Base-by-base conservation (phyloP, 116 monocot species). In the Iris pallida region DNA sequence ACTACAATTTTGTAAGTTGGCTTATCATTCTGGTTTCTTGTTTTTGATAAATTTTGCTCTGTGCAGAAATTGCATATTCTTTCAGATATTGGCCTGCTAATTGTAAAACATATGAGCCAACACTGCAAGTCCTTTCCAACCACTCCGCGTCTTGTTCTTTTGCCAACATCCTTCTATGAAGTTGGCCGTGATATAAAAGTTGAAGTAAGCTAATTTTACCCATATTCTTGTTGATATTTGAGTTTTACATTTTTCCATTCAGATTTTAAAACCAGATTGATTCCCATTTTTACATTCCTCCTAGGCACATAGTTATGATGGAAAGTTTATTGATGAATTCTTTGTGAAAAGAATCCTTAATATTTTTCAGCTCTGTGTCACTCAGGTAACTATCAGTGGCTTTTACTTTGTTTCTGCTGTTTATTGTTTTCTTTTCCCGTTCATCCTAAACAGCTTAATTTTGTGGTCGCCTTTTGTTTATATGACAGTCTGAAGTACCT, bases 161-260 rank as follows among this genome's bases (percentile, higher is more conserved):
- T 89, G 51, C 96, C 96, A 64, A 89, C 89, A 68, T 78, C 96
- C 66, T 85, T 89, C 30, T 96, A 89, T 66, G 88, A 76, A 78
- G 73, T 68, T 59, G 69, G 47, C 61, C 68, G 45, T 30, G 57
- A 55, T 48, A 45, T 59, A 47, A 55, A 51, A 58, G 45, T 59
- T 60, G 73, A 80, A 79, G 91, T 69, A 70, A 76, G 82, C 47
- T 70, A n/a, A n/a, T n/a, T 49, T 66, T 12, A 46, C 14, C 13
- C 4, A 59, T 4, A 44, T 58, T 58, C 19, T 45, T 44, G 16
- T 68, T 13, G n/a, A 67, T 53, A 12, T 55, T 60, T 65, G n/a
- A 8, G 48, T 57, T 57, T 68, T 16, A 69, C 69, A 3, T 49
- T 15, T 0, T 48, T 65, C 1, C 19, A 11, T 60, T 18, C 8